Evolutionary conservation across 2,329 filamentous ascomycete genomes (phyloP).

Genomic region (Paraconiothyrium sp.): DNA sequence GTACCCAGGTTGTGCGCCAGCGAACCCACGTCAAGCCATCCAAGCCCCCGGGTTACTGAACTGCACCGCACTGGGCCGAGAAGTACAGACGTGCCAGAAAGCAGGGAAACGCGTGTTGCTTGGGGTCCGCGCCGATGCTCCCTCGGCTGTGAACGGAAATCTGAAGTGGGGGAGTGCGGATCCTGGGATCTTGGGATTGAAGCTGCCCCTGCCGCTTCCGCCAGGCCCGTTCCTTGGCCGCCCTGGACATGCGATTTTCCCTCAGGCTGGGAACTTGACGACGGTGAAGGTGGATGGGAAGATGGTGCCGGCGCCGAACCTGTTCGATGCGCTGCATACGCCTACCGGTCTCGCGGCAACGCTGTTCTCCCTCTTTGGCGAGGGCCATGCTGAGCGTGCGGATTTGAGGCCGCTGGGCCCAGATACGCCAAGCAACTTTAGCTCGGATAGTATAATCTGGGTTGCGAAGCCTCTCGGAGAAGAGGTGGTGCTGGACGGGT

Average conservation of each 20-base stretch:
- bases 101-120: slow-evolving; percentile 54
- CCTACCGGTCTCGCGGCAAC: slow-evolving; percentile 32
- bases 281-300: background rate
- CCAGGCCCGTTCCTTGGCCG: slow-evolving; percentile 6
- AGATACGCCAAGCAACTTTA: slow-evolving; percentile 43
- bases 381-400: slow-evolving; percentile 35
- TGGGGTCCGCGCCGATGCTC: slow-evolving; percentile 45
- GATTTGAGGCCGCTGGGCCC: slow-evolving; percentile 38
- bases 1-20: slow-evolving; percentile 47
- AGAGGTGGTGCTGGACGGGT: slow-evolving; percentile 41
- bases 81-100: slow-evolving; percentile 49
- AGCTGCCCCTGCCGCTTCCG: background rate
- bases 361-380: slow-evolving; percentile 39
- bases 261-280: background rate
- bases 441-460: slow-evolving; percentile 28
- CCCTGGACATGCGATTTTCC: slow-evolving; percentile 1
- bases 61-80: slow-evolving; percentile 49
- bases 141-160: slow-evolving; percentile 30
- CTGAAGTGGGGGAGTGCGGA: slow-evolving; percentile 28
- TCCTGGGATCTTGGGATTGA: background rate
- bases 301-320: slow-evolving; percentile 7
- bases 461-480: slow-evolving; percentile 33
- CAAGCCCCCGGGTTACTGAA: slow-evolving; percentile 51
- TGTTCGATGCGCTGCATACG: slow-evolving; percentile 33
- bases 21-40: slow-evolving; percentile 41